Evolutionary conservation across 768 basidiomycete genomes (phyloP), one percentile per base, ranked within the genome.

Genomic region (Coprinellus micaceus): DNA sequence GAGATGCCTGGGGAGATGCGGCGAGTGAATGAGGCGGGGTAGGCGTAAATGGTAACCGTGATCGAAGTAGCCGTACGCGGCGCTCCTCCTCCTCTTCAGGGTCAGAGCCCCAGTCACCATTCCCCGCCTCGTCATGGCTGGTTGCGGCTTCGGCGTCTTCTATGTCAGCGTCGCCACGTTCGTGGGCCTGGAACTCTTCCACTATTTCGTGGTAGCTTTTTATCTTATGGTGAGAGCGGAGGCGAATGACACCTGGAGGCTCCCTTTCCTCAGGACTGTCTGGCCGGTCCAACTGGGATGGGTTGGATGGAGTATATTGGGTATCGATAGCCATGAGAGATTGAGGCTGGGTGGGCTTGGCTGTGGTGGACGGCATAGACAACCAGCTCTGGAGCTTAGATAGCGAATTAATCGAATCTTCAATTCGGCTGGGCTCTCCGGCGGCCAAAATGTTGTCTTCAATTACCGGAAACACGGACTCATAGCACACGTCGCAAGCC

Each of bases 401-500:
- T 13, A 85, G 66, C 0, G 84, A 81, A 4, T 78, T 70, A 45
- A 80, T 75, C 0, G 81, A 77, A 61, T 76, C 74, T 21, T 55
- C 28, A 47, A 57, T n/a, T 30, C 49, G 22, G 49, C 24, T 13
- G 13, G 33, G 13, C 6, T 6, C 24, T 52, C 51, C 40, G 33
- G 41, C 7, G 33, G 40, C 26, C 12, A 47, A 29, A 30, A 52
- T 51, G 13, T 30, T 29, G 55, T 65, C 62, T 19, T 78, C 71
- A 33, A 87, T 63, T 2, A 88, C 54, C 0, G 91, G 91, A 61
- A 96, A 96, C 17, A 94, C 88, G 12, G 86, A 81, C 59, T 91
- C 89, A 63, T 87, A 96, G 69, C 94, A 96, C 1, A 86, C 80
- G 54, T 91, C 85, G 67, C 94, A 96, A 6, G 92, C 86, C 2